phyloP scores from a whole-genome alignment of 2,329 filamentous ascomycete genomes.

The Talaromyces piceae region DNA sequence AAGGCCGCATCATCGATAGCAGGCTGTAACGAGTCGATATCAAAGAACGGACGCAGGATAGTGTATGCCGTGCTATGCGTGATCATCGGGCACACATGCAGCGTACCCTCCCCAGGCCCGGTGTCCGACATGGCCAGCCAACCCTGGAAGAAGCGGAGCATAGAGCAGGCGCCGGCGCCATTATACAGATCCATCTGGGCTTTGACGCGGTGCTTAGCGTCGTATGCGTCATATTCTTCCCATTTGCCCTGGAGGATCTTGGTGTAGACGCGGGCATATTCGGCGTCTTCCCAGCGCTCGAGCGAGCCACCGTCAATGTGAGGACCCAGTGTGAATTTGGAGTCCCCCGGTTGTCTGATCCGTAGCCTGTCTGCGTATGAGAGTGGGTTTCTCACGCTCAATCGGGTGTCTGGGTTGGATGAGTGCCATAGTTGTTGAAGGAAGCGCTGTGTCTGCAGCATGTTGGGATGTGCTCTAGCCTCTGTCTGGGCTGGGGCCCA shows the following conservation, averaged over 20 bases:
- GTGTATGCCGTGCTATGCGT: slow-evolving; percentile 70
- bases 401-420: slow-evolving; percentile 39
- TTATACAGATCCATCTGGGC: slow-evolving; percentile 71
- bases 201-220: slow-evolving; percentile 59
- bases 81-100: slow-evolving; percentile 74
- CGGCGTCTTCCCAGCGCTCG: slow-evolving; percentile 64
- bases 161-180: slow-evolving; percentile 71
- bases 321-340: slow-evolving; percentile 62
- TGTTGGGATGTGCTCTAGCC: slow-evolving; percentile 58
- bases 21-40: slow-evolving; percentile 40
- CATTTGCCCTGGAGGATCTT: slow-evolving; percentile 65
- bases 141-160: slow-evolving; percentile 84
- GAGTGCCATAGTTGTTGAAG: slow-evolving; percentile 61
- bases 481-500: slow-evolving; percentile 53
- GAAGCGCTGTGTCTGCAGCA: slow-evolving; percentile 54
- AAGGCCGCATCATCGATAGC: slow-evolving; percentile 43
- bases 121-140: slow-evolving; percentile 74
- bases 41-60: slow-evolving; percentile 78
- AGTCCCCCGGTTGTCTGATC: slow-evolving; percentile 64
- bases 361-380: slow-evolving; percentile 65
- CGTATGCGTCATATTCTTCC: slow-evolving; percentile 78
- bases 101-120: slow-evolving; percentile 66
- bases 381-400: slow-evolving; percentile 53
- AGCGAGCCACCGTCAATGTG: slow-evolving; percentile 68
- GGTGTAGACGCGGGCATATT: slow-evolving; percentile 68